These are phyloP conservation scores for Rhododendron kiyosumense DNA, from an alignment of 148 eudicot genomes.

Conservation along the genomic window DNA sequence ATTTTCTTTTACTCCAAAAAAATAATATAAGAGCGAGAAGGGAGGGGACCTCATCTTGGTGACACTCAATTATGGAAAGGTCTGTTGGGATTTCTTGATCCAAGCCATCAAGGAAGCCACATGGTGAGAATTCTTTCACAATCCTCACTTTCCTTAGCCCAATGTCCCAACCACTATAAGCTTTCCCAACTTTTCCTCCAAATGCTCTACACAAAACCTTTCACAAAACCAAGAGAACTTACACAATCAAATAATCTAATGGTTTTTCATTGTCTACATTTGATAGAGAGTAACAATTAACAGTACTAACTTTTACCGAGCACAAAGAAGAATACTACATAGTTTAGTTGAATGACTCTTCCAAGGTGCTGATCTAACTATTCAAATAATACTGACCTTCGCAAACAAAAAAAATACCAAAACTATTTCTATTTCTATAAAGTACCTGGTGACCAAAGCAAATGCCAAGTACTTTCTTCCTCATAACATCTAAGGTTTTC, in stretches of 20 bases:
- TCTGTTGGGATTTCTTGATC: constrained; percentile 27
- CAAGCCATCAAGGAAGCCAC: constrained; percentile 10
- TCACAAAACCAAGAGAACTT: background rate
- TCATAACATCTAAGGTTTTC: constrained; percentile 40
- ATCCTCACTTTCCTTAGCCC: constrained; percentile 56
- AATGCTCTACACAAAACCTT: constrained; percentile 62
- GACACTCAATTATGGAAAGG: constrained; percentile 55
- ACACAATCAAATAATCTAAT: background rate
- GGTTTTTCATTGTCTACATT: background rate
- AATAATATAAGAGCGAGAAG: background rate
- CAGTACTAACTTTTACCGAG: too few relatives aligned
- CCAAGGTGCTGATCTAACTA: background rate
- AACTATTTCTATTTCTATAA: background rate
- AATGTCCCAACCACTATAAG: constrained; percentile 65
- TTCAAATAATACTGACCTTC: too few relatives aligned
- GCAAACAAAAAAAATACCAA: background rate
- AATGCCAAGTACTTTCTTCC: constrained; percentile 64
- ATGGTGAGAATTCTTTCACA: constrained; percentile 27
- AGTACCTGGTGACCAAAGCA: constrained; percentile 80
- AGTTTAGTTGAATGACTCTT: too few relatives aligned
- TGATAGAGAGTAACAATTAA: too few relatives aligned
- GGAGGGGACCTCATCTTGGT: constrained; percentile 53
- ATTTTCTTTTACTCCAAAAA: background rate
- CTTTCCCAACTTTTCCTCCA: constrained; percentile 67
- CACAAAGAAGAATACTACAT: too few relatives aligned